phyloP scores from a whole-genome alignment of 2,329 filamentous ascomycete species.

The Colletotrichum destructivum region DNA sequence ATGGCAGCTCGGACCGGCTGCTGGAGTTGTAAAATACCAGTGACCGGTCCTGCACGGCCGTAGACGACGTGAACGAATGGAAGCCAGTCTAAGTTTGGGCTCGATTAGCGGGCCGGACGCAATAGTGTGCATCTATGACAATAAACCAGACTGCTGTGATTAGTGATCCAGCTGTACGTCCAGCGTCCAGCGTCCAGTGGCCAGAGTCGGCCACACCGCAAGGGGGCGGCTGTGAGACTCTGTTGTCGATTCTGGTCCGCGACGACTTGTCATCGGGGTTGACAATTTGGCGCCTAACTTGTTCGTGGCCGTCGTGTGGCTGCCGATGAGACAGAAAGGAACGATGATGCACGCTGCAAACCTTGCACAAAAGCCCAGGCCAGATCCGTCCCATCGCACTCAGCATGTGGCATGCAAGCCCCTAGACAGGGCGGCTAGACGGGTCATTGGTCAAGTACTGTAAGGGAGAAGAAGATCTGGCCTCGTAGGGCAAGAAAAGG shows the following conservation, averaged over 20 bases:
- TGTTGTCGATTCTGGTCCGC: background rate
- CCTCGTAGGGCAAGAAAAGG: slow-evolving; percentile 23
- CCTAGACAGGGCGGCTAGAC: background rate
- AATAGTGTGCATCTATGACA: background rate
- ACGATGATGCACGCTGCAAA: slow-evolving; percentile 12
- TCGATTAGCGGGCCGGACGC: background rate
- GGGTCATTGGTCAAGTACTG: background rate
- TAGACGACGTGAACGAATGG: background rate
- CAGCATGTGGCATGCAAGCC: slow-evolving; percentile 1
- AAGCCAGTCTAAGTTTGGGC: background rate
- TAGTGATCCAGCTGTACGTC: background rate
- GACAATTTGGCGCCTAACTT: background rate
- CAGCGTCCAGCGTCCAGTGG: too few relatives aligned
- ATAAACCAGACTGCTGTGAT: background rate
- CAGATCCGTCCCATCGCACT: background rate
- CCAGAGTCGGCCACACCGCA: background rate
- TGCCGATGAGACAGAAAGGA: background rate
- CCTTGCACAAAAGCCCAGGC: background rate
- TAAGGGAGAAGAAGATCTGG: background rate
- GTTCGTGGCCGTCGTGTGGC: slow-evolving; percentile 9
- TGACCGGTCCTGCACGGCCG: background rate
- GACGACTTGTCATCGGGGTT: background rate
- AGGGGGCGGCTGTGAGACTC: background rate
- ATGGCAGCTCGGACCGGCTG: background rate
- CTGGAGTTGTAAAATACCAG: background rate